These are phyloP conservation scores for Agrocybe pediades DNA, from an alignment of 768 basidiomycete species.

Conservation along the genomic window DNA sequence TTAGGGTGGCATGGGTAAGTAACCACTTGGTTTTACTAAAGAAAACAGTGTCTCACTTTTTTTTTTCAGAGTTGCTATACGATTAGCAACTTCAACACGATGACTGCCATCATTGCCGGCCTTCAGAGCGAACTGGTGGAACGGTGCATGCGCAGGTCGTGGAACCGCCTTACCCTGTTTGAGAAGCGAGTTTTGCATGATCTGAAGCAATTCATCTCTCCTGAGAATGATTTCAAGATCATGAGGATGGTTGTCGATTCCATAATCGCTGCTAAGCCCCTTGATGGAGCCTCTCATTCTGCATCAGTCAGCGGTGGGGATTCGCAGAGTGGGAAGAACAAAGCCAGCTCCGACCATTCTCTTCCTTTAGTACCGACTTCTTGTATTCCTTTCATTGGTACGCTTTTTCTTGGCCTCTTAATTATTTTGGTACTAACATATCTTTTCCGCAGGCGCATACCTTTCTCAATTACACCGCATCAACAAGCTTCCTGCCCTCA, in stretches of 20 bases:
- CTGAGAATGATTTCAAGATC: constrained; percentile 70
- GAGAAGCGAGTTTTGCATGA: constrained; percentile 76
- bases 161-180: constrained; percentile 66
- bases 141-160: constrained; percentile 65
- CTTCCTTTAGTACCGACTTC: constrained; percentile 45
- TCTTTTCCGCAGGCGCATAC: constrained; percentile 60
- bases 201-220: constrained; percentile 65
- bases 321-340: constrained; percentile 36
- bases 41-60: neutral
- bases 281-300: constrained; percentile 54
- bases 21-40: neutral
- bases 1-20: constrained; percentile 84
- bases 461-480: constrained; percentile 69
- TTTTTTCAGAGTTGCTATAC: constrained; percentile 72
- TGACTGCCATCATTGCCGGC: constrained; percentile 80
- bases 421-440: neutral
- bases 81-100: constrained; percentile 74
- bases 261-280: constrained; percentile 66
- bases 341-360: constrained; percentile 37
- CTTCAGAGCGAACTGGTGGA: constrained; percentile 70
- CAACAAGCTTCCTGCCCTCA: constrained; percentile 72
- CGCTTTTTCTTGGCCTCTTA: neutral
- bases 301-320: constrained; percentile 52
- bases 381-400: constrained; percentile 86
- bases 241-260: constrained; percentile 67